These are phyloP conservation scores for Colletotrichum euphorbiae DNA, from an alignment of 2,329 filamentous ascomycete species.

Conservation along the genomic window DNA sequence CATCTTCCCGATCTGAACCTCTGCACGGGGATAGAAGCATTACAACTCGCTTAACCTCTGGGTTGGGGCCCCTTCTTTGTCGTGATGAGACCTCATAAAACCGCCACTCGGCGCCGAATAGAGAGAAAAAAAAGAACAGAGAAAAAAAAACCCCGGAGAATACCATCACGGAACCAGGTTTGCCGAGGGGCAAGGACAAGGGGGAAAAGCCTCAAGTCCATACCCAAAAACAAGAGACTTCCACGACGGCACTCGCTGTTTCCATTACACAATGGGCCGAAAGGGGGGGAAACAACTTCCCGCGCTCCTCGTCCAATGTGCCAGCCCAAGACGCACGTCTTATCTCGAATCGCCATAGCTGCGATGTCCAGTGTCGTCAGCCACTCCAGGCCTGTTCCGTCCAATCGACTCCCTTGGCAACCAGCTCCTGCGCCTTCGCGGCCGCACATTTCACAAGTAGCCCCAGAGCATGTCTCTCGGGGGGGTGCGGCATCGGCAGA, in stretches of 20 bases:
- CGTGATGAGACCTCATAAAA: conserved; percentile 3
- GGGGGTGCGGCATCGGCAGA: conserved; percentile 21
- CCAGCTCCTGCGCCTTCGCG: conserved; percentile 5
- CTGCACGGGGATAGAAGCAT: not conserved
- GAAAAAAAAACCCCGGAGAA: not conserved
- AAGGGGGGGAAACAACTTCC: conserved; percentile 16
- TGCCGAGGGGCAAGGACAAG: not conserved
- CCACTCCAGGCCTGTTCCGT: conserved; percentile 35
- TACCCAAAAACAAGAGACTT: not conserved
- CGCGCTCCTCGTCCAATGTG: conserved; percentile 16
- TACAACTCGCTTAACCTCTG: not conserved
- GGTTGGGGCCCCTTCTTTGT: not conserved
- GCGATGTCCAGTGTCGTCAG: conserved; percentile 40
- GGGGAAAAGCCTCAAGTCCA: not conserved
- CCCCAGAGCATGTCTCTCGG: conserved; percentile 12
- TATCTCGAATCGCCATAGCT: conserved; percentile 39
- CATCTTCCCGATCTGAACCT: not conserved
- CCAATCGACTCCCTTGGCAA: conserved; percentile 28
- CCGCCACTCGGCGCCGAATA: conserved; percentile 18
- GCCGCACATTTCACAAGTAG: conserved; percentile 1
- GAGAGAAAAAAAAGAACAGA: not conserved
- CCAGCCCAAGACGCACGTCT: conserved; percentile 28
- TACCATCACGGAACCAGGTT: conserved; percentile 5
- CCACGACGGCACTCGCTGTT: conserved; percentile 32
- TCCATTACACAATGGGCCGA: conserved; percentile 38